phyloP scores from a whole-genome alignment of 2,329 filamentous ascomycete genomes.

The Fusarium incarnatum region DNA sequence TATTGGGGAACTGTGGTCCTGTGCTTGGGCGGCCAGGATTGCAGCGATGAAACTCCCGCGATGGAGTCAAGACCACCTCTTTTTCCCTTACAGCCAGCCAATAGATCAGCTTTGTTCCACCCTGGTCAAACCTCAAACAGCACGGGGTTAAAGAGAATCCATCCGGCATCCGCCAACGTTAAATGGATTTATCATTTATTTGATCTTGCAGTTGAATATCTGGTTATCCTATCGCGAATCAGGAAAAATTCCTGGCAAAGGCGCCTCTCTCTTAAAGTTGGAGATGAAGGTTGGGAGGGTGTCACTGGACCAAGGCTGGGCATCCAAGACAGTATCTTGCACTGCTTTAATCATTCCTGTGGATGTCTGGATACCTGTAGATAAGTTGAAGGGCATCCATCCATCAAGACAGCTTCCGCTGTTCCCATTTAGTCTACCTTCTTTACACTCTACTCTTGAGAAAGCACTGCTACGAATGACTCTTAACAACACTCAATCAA shows the following conservation, averaged over 20 bases:
- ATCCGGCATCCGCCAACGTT: background rate
- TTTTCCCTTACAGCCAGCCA: conserved; percentile 37
- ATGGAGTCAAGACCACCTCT: conserved; percentile 19
- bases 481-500: background rate
- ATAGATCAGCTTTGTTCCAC: conserved; percentile 11
- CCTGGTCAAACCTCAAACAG: conserved; percentile 44
- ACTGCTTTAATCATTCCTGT: conserved; percentile 33
- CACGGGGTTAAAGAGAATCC: conserved; percentile 22
- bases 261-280: conserved; percentile 10
- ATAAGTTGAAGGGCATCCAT: conserved; percentile 36
- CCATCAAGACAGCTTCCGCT: conserved; percentile 11
- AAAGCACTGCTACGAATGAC: conserved; percentile 10
- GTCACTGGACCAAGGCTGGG: conserved; percentile 16
- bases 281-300: conserved; percentile 14
- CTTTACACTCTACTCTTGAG: background rate
- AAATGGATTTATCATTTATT: background rate
- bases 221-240: conserved; percentile 1
- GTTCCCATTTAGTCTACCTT: background rate
- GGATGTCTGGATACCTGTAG: conserved; percentile 20
- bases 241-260: conserved; percentile 31
- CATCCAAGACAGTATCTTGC: conserved; percentile 7
- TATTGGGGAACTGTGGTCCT: conserved; percentile 15
- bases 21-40: conserved; percentile 32
- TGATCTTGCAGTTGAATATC: background rate
- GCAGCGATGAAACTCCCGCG: conserved; percentile 38